Base-by-base conservation (phyloP, 345 rosid genomes). In the Murraya paniculata region DNA sequence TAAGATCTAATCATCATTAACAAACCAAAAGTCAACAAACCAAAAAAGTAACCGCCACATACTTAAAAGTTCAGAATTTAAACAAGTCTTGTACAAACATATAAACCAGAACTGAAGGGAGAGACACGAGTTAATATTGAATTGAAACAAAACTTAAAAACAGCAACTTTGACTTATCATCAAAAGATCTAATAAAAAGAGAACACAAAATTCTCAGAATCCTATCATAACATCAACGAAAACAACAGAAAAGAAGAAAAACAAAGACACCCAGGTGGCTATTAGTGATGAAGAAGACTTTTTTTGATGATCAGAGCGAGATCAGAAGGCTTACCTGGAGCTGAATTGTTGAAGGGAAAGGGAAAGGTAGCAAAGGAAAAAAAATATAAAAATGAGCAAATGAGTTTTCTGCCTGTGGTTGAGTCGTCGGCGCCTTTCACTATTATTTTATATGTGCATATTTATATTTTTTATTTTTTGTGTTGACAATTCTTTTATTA, bases 351-450 rank as follows among this genome's bases (percentile, higher is more conserved):
- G 57, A 66, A 81, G 79, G 27, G 64, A 24, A 30, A 38, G 72
- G 55, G 72, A 30, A 0, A 39, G 53, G 56, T n/a, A 6, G 58
- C 10, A 28, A 78, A 55, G 25, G 0, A 2, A 64, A 73, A 75
- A 71, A 53, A 76, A 64, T 24, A 55, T 77, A 68, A 79, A 76
- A 83, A 77, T 81, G 76, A 78, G 74, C 68, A 62, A 71, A 69
- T 53, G 76, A 75, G 62, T 55, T 55, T 38, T 71, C 24, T 50
- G 73, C 62, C 65, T 80, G 41, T 30, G 45, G 84, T 78, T 81
- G 84, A 72, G 67, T 77, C 86, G 89, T 86, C 89, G 87, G 86
- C 86, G 81, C 75, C 85, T 68, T 50, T 4, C 4, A 66, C 30
- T 28, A 74, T 59, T 48, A 9, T 24, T 80, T 38, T 24, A 2